Conservation (phyloP, 1,284 basidiomycete genomes). For the Apiotrichum sp. region DNA sequence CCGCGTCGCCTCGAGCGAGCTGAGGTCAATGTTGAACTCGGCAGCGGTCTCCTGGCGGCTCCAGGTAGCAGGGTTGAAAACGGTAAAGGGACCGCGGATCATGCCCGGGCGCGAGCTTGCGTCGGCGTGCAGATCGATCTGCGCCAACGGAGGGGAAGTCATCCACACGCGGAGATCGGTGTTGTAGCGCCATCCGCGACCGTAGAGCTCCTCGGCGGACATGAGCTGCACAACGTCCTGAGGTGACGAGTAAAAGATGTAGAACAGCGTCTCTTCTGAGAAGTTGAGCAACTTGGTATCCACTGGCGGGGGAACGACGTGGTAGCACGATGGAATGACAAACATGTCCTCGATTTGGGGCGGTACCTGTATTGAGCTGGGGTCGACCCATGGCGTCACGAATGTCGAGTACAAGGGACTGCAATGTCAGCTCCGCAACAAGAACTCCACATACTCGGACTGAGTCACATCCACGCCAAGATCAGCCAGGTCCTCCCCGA, state of each 20-base stretch:
- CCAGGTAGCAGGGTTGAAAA: constrained; percentile 43
- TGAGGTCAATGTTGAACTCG: constrained; percentile 38
- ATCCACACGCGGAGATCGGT: constrained; percentile 93
- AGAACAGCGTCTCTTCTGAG: constrained; percentile 95
- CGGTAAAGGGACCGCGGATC: constrained; percentile 38
- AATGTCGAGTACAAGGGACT: constrained; percentile 88
- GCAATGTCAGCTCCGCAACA: constrained; percentile 6
- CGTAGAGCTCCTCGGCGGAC: constrained; percentile 92
- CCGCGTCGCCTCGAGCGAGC: constrained; percentile 35
- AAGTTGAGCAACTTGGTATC: constrained; percentile 82
- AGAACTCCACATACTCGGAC: constrained; percentile 58
- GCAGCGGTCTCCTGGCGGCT: constrained; percentile 34
- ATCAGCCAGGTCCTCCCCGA: constrained; percentile 88
- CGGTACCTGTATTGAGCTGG: constrained; percentile 53
- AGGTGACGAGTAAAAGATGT: constrained; percentile 96
- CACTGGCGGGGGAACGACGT: constrained; percentile 83
- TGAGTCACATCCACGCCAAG: constrained; percentile 87
- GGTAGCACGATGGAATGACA: constrained; percentile 87
- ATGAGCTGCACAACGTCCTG: constrained; percentile 84
- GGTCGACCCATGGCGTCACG: constrained; percentile 95
- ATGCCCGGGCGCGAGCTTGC: constrained; percentile 14
- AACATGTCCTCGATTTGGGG: constrained; percentile 51
- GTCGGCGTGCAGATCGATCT: constrained; percentile 26
- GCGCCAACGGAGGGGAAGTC: constrained; percentile 57
- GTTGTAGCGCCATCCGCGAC: constrained; percentile 97